phyloP scores from a whole-genome alignment of 2,329 filamentous ascomycete genomes.

The Hypoxylon sp. region DNA sequence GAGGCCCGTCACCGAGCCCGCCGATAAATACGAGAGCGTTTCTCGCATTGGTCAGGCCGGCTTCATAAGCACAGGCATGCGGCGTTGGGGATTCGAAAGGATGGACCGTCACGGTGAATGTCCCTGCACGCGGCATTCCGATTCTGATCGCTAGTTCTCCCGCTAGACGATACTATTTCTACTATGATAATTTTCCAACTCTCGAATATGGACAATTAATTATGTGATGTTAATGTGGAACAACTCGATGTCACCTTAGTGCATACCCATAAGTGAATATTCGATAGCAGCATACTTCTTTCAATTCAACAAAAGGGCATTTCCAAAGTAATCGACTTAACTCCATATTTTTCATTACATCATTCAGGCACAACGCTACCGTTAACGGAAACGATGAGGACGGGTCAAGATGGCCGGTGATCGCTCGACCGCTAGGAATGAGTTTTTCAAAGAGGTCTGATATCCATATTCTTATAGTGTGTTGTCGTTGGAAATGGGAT shows the following conservation, averaged over 20 bases:
- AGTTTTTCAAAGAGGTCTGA: conserved; percentile 54
- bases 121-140: conserved; percentile 44
- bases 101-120: conserved; percentile 64
- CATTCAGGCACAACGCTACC: not conserved
- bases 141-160: not conserved
- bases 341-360: conserved; percentile 9
- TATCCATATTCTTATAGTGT: conserved; percentile 9
- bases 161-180: not conserved
- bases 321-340: not conserved
- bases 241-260: conserved; percentile 12
- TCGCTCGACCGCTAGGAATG: conserved; percentile 48
- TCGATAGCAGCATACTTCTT: conserved; percentile 17
- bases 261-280: conserved; percentile 7
- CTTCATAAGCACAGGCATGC: conserved; percentile 64
- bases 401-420: conserved; percentile 47
- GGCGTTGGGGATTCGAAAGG: conserved; percentile 60
- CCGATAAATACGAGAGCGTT: conserved; percentile 79
- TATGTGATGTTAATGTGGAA: conserved; percentile 2
- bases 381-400: conserved; percentile 30
- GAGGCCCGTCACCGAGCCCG: conserved; percentile 78
- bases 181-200: not conserved
- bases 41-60: conserved; percentile 58
- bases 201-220: not conserved
- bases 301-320: conserved; percentile 12
- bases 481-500: conserved; percentile 1